phyloP scores from a whole-genome alignment of 371 early-diverging fungal genomes.

The Globomyces sp. region DNA sequence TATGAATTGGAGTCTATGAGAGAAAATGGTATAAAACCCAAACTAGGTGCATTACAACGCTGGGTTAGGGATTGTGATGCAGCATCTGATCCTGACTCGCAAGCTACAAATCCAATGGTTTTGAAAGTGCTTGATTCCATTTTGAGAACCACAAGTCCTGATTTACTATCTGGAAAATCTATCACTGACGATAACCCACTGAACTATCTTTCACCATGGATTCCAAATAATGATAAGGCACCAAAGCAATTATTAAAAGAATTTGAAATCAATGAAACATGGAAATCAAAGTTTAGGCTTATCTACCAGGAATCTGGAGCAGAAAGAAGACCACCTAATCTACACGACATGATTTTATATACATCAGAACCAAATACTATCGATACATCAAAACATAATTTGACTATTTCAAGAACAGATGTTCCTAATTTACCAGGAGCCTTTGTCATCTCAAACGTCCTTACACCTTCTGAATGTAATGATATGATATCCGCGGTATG shows the following conservation, averaged over 20 bases:
- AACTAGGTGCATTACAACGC: conserved; percentile 55
- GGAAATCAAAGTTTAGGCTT: conserved; percentile 39
- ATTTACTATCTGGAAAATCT: conserved; percentile 26
- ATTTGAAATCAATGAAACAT: conserved; percentile 6
- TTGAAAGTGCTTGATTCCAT: conserved; percentile 53
- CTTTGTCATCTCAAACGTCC: conserved; percentile 49
- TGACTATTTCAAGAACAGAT: conserved; percentile 37
- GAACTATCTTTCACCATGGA: conserved; percentile 18
- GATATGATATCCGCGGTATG: conserved; percentile 37
- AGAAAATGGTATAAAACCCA: conserved; percentile 36
- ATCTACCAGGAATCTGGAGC: conserved; percentile 47
- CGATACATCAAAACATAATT: conserved; percentile 21
- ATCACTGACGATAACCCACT: conserved; percentile 4
- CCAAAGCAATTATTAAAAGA: background rate
- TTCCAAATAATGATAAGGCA: background rate
- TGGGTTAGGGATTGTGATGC: conserved; percentile 64
- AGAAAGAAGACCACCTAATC: conserved; percentile 52
- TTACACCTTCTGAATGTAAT: conserved; percentile 48
- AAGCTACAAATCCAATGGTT: conserved; percentile 43
- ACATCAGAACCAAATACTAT: conserved; percentile 50
- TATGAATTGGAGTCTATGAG: conserved; percentile 49
- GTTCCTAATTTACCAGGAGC: conserved; percentile 51
- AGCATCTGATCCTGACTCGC: conserved; percentile 39
- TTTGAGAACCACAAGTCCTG: conserved; percentile 51
- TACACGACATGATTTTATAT: conserved; percentile 51